A percentile compares a stretch with the other conserved stretches of the same genome.
Conservation (phyloP, 768 basidiomycete species). For the Lentinula detonsa region DNA sequence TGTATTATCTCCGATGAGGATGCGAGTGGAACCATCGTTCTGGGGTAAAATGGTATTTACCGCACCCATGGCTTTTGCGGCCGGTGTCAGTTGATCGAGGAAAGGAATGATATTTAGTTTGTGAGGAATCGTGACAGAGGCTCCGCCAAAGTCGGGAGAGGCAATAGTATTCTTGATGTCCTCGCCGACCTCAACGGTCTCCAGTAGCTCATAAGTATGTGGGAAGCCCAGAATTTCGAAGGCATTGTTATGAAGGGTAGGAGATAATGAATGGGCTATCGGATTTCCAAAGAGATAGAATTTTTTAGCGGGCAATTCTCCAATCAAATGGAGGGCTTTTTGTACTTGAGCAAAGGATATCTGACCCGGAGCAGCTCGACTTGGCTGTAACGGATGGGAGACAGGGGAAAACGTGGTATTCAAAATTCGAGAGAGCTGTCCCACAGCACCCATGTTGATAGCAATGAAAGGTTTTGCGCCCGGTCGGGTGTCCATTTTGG, state of each 20-base stretch:
- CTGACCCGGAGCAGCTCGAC: slow-evolving; percentile 89
- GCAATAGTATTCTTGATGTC: slow-evolving; percentile 58
- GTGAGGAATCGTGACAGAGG: slow-evolving; percentile 94
- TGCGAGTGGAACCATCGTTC: slow-evolving; percentile 25
- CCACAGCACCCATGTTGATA: slow-evolving; percentile 87
- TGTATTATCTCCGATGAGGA: slow-evolving; percentile 90
- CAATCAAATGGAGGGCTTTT: slow-evolving; percentile 71
- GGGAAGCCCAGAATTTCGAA: slow-evolving; percentile 81
- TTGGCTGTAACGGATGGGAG: slow-evolving; percentile 83
- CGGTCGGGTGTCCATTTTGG: slow-evolving; percentile 32
- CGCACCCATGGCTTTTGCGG: slow-evolving; percentile 85
- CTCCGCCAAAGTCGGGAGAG: slow-evolving; percentile 82
- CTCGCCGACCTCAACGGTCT: slow-evolving; percentile 62
- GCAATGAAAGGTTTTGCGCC: slow-evolving; percentile 81
- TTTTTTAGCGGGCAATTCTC: slow-evolving; percentile 62
- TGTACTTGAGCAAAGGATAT: slow-evolving; percentile 86
- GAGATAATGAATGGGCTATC: slow-evolving; percentile 86
- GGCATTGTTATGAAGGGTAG: slow-evolving; percentile 87
- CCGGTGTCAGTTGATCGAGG: slow-evolving; percentile 72
- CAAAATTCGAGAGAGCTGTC: slow-evolving; percentile 87
- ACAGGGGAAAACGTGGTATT: slow-evolving; percentile 86
- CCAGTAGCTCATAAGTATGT: slow-evolving; percentile 72
- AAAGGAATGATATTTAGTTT: slow-evolving; percentile 87
- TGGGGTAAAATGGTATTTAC: slow-evolving; percentile 86
- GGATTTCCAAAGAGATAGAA: slow-evolving; percentile 91